Base-by-base conservation (phyloP, 2,329 filamentous ascomycete genomes). In the Ophiostoma sp. region DNA sequence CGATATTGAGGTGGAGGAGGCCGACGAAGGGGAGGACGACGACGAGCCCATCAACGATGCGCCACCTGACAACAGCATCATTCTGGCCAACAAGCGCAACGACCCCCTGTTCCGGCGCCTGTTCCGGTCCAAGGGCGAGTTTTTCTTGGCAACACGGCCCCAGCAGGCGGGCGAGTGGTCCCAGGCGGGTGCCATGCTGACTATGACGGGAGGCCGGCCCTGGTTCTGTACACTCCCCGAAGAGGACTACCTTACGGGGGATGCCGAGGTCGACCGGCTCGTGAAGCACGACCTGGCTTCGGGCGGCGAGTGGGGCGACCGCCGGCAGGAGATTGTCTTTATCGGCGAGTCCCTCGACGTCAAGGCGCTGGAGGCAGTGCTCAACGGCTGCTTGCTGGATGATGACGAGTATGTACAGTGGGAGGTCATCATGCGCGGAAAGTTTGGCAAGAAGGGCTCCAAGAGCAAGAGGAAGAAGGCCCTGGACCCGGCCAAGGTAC, bases 321-420 rank as follows among this genome's bases (percentile, higher is more conserved):
- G 89, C 1, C 80, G 89, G 2, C 89, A 92, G 74, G 89, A 92
- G 75, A 75, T 92, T 6, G 89, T 92, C 2, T 89, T 92, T 70
- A 91, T 92, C 69, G 89, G 89, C 0, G 87, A 91, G 75, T 81
- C 81, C 5, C 79, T 92, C 14, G 81, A 90, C 65, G 74, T 80
- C 1, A 74, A 75, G 5, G 81, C 78, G 0, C 77, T 92, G 16
- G 83, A 81, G 38, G 76, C 75, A 4, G 75, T 82, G 45, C 75
- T 92, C 3, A 85, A 92, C 73, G 76, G 75, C 1, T 91, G 88
- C 73, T 75, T 91, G 38, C 75, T 92, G 2, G 81, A 82, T n/a
- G 84, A 88, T 36, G 75, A 75, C 0, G 89, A 92, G 76, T 84
- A 83, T 74, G 75, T 73, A n/a, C 74, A 68, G 6, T 79, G 77